Evolutionary conservation across 1,139 yeast genomes (phyloP).

Genomic region (Taiozyma sp.): DNA sequence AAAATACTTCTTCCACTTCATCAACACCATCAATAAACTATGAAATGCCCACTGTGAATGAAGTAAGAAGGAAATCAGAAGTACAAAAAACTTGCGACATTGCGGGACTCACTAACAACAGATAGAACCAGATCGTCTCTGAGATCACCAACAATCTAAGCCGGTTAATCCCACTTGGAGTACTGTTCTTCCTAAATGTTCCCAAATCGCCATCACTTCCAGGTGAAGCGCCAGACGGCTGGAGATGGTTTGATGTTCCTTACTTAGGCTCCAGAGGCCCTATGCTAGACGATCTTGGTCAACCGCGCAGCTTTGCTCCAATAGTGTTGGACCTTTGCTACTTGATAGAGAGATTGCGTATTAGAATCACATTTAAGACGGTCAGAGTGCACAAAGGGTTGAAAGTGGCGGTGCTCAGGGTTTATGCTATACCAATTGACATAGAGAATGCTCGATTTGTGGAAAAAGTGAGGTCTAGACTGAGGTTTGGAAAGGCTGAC

Average conservation of each 20-base stretch:
- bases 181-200: slow-evolving; percentile 35
- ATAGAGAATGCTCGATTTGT: slow-evolving; percentile 32
- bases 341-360: slow-evolving; percentile 34
- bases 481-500: slow-evolving; percentile 25
- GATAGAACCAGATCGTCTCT: slow-evolving; percentile 5
- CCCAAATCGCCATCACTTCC: slow-evolving; percentile 33
- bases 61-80: background rate
- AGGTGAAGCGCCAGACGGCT: slow-evolving; percentile 34
- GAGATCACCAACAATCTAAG: slow-evolving; percentile 36
- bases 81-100: background rate
- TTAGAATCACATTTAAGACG: slow-evolving; percentile 40
- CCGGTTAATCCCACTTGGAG: slow-evolving; percentile 42
- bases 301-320: slow-evolving; percentile 2
- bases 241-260: slow-evolving; percentile 51
- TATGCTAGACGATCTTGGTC: slow-evolving; percentile 2
- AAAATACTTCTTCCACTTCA: background rate
- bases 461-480: slow-evolving; percentile 29
- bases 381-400: slow-evolving; percentile 5
- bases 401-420: slow-evolving; percentile 30
- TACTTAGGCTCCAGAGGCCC: slow-evolving; percentile 17
- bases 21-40: background rate
- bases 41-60: background rate
- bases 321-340: slow-evolving; percentile 34
- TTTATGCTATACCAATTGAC: slow-evolving; percentile 47
- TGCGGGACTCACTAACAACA: background rate